Evolutionary conservation across 2,329 filamentous ascomycete genomes (phyloP).

Genomic region (Alternaria brassicae): DNA sequence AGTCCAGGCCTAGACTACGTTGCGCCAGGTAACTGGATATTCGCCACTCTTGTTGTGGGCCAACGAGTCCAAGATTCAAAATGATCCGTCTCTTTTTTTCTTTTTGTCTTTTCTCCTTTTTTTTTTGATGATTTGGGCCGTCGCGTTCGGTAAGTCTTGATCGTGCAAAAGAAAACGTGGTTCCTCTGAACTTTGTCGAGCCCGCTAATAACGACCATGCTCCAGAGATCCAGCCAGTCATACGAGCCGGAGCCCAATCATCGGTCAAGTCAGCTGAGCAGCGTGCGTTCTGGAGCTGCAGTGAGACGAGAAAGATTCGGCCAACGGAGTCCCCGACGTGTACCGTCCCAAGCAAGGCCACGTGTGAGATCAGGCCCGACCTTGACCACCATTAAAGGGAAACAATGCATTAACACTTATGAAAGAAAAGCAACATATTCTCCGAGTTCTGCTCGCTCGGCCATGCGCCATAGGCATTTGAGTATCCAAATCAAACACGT

Average conservation of each 20-base stretch:
- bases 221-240: not conserved
- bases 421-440: not conserved
- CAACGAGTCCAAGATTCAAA: not conserved
- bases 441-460: not conserved
- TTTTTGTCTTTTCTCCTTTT: not conserved
- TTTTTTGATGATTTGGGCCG: not conserved
- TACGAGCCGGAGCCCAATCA: not conserved
- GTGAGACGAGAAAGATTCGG: not conserved
- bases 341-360: slow-evolving; percentile 1
- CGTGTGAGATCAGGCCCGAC: not conserved
- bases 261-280: not conserved
- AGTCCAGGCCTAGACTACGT: not conserved
- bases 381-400: not conserved
- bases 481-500: not conserved
- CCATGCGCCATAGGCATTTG: not conserved
- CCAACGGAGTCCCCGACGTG: not conserved
- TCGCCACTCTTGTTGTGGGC: not conserved
- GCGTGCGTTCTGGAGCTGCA: not conserved
- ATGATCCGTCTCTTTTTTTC: not conserved
- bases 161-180: slow-evolving; percentile 1
- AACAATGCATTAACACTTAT: not conserved
- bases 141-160: not conserved
- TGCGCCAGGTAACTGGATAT: not conserved
- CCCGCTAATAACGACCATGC: not conserved
- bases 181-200: not conserved